Conservation (phyloP, 73 alveolate species). For the Uronychia binucleata region DNA sequence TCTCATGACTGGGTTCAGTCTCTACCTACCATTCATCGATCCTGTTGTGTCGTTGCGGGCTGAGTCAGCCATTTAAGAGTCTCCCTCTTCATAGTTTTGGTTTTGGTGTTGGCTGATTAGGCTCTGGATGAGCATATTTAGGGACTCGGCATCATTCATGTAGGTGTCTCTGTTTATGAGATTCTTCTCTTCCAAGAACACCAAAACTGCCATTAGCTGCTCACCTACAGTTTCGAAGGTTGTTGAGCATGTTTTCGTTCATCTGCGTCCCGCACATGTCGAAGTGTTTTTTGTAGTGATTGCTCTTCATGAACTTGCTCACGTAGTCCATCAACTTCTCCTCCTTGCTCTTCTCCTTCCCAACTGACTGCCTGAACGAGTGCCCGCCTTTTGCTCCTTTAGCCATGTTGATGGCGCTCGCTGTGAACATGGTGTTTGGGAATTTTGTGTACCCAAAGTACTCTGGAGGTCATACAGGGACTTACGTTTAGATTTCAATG, state of each 20-base stretch:
- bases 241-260: neutral
- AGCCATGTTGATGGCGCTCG: neutral
- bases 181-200: neutral
- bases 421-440: neutral
- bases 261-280: neutral
- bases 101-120: no score
- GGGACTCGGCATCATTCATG: neutral
- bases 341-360: neutral
- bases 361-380: neutral
- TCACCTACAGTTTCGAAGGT: neutral
- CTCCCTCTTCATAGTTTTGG: no score
- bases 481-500: neutral
- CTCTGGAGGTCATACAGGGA: slow-evolving; percentile 26
- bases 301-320: neutral
- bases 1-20: neutral
- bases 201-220: neutral
- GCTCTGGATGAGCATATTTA: neutral
- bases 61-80: neutral
- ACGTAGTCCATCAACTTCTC: neutral
- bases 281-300: neutral
- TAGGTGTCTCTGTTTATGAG: neutral
- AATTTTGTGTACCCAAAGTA: slow-evolving; percentile 56
- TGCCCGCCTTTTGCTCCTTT: no score
- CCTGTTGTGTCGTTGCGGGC: neutral
- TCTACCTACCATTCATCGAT: neutral